Evolutionary conservation across 2,329 filamentous ascomycete genomes (phyloP).

Genomic region (Ascomycota sp.): DNA sequence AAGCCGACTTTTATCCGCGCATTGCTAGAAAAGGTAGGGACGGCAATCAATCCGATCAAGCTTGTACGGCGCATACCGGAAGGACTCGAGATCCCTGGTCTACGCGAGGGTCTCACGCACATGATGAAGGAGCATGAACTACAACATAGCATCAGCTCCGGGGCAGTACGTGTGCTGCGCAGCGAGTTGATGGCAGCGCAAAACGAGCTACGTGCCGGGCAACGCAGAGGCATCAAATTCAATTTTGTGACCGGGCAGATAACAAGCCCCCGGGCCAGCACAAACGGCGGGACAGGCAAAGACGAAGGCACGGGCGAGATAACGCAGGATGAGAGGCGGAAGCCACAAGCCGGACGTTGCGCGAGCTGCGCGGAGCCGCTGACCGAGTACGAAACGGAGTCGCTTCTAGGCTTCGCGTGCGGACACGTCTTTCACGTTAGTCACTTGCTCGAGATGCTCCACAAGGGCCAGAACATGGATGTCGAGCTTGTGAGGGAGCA

Average conservation of each 20-base stretch:
- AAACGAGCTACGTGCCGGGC: constrained; percentile 54
- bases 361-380: constrained; percentile 34
- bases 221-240: constrained; percentile 73
- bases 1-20: constrained; percentile 87
- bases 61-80: constrained; percentile 80
- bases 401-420: constrained; percentile 59
- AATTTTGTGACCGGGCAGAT: constrained; percentile 32
- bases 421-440: constrained; percentile 61
- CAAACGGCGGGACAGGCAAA: not conserved
- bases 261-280: no score
- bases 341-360: constrained; percentile 30
- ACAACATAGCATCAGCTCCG: constrained; percentile 75
- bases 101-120: constrained; percentile 67
- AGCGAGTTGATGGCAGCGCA: constrained; percentile 76
- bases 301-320: constrained; percentile 6
- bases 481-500: constrained; percentile 21
- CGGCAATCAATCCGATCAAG: constrained; percentile 75
- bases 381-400: constrained; percentile 41
- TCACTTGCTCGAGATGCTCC: constrained; percentile 38
- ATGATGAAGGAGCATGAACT: constrained; percentile 94
- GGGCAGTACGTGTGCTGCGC: constrained; percentile 64
- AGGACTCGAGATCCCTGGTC: constrained; percentile 73
- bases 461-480: constrained; percentile 23
- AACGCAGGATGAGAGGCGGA: constrained; percentile 9
- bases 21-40: constrained; percentile 80